Evolutionary conservation across 441 rosid species (phyloP).

Genomic region (Populus hybrid): DNA sequence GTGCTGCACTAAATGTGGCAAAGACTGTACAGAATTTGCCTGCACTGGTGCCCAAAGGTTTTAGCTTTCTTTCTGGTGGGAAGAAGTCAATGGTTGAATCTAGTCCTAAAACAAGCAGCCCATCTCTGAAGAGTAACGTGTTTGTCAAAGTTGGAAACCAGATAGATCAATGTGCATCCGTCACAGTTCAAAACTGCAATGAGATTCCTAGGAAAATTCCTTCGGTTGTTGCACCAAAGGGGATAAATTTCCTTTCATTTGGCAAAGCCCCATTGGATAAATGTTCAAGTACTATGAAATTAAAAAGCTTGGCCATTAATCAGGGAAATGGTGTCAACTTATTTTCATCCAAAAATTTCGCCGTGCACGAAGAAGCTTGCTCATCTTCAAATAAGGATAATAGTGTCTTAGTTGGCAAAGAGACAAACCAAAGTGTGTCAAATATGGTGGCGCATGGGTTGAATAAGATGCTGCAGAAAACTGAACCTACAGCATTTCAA

Average conservation of each 20-base stretch:
- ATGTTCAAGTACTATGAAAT: constrained; percentile 22
- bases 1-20: constrained; percentile 33
- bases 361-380: constrained; percentile 15
- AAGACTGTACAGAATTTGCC: constrained; percentile 33
- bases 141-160: constrained; percentile 30
- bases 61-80: constrained; percentile 34
- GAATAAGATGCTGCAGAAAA: constrained; percentile 20
- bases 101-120: constrained; percentile 25
- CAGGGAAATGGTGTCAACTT: constrained; percentile 11
- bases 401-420: constrained; percentile 9
- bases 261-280: constrained; percentile 33
- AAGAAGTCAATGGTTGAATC: constrained; percentile 36
- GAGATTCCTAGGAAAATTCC: constrained; percentile 30
- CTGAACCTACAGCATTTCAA: constrained; percentile 14
- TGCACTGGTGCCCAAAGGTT: constrained; percentile 43
- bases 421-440: constrained; percentile 6
- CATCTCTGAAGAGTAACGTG: constrained; percentile 33
- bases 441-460: constrained; percentile 9
- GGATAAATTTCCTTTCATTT: constrained; percentile 83
- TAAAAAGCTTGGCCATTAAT: constrained; percentile 10
- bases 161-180: constrained; percentile 33
- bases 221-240: constrained; percentile 47
- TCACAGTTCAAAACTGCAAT: constrained; percentile 24
- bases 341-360: constrained; percentile 11
- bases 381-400: neutral